Evolutionary conservation across 108 stramenopile species (phyloP).

Genomic region (Bacterosira constricta): DNA sequence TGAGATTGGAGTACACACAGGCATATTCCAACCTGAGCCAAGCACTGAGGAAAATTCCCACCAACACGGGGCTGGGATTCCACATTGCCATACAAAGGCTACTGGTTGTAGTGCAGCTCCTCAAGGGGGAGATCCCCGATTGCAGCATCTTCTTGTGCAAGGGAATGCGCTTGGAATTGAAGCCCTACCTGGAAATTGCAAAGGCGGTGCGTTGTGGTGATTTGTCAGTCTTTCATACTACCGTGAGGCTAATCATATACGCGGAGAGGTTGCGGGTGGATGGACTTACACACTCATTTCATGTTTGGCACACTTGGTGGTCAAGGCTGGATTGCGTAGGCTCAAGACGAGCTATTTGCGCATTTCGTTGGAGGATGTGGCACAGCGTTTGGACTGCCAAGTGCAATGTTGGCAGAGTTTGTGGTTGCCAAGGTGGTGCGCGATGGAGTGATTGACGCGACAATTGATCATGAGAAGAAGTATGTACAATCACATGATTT

Average conservation of each 20-base stretch:
- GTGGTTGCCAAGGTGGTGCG: constrained; percentile 97
- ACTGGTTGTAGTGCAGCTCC: constrained; percentile 87
- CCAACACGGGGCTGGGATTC: constrained; percentile 91
- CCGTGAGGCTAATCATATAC: constrained; percentile 74
- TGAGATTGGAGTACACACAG: constrained; percentile 93
- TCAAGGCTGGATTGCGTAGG: constrained; percentile 96
- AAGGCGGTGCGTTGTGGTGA: constrained; percentile 94
- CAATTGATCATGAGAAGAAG: constrained; percentile 93
- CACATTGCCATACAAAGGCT: constrained; percentile 85
- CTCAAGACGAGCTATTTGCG: constrained; percentile 76
- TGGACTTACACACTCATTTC: constrained; percentile 91
- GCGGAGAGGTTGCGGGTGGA: constrained; percentile 76
- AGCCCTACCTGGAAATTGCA: constrained; percentile 91
- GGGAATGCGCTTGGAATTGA: constrained; percentile 80
- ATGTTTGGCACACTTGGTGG: constrained; percentile 93
- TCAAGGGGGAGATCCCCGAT: constrained; percentile 97
- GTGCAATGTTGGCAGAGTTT: constrained; percentile 90
- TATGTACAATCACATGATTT: constrained; percentile 92
- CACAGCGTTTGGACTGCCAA: constrained; percentile 86
- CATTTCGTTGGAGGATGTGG: constrained; percentile 93
- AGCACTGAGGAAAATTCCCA: constrained; percentile 93
- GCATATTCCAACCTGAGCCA: constrained; percentile 90
- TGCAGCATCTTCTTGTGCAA: constrained; percentile 76
- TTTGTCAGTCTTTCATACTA: constrained; percentile 81
- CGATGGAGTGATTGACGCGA: constrained; percentile 99